A percentile compares a stretch with the other conserved stretches of the same genome.
Conservation (phyloP, 441 rosid genomes). For the Populus hybrid region DNA sequence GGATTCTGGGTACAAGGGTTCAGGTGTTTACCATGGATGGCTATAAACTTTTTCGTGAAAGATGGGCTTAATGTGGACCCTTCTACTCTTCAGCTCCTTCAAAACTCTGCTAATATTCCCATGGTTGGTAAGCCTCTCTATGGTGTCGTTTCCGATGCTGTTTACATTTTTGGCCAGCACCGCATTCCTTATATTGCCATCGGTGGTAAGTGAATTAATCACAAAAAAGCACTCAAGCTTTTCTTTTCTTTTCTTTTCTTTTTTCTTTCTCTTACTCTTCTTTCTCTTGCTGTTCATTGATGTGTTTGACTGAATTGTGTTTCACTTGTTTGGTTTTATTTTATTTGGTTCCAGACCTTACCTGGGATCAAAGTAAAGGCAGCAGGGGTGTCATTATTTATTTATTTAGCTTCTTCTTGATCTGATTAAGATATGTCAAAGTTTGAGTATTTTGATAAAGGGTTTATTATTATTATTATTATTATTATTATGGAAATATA, state of each 20-base stretch:
- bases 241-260: background rate
- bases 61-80: constrained; percentile 74
- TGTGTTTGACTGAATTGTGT: background rate
- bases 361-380: background rate
- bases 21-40: constrained; percentile 88
- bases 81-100: constrained; percentile 81
- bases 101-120: constrained; percentile 77
- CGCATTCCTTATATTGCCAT: constrained; percentile 88
- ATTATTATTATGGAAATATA: background rate
- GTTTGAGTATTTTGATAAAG: background rate
- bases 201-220: constrained; percentile 47
- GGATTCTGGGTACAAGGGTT: constrained; percentile 91
- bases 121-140: constrained; percentile 85
- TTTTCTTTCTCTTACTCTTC: background rate
- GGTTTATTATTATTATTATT: background rate
- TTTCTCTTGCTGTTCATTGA: background rate
- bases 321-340: background rate
- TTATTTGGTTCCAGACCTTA: background rate
- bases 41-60: constrained; percentile 73
- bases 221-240: background rate
- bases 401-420: background rate
- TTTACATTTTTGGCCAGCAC: constrained; percentile 71
- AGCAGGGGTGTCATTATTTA: background rate
- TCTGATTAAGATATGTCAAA: background rate
- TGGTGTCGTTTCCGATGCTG: constrained; percentile 71